phyloP scores from a whole-genome alignment of 2,329 filamentous ascomycete genomes.

The Fusarium compactum region DNA sequence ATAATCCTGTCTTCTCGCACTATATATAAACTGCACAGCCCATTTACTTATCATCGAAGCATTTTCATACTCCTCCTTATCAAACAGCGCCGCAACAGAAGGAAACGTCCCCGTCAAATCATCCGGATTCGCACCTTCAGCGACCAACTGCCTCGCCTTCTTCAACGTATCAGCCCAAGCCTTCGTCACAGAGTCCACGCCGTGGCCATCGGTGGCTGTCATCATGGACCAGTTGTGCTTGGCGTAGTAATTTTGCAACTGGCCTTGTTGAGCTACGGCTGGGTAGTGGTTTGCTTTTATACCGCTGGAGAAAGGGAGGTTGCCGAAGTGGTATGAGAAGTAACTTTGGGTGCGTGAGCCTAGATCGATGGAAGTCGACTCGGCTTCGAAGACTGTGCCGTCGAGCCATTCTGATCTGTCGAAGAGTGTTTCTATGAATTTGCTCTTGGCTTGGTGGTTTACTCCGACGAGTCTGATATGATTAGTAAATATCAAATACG shows the following conservation, averaged over 20 bases:
- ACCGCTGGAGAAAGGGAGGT: constrained; percentile 28
- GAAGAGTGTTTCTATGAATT: constrained; percentile 25
- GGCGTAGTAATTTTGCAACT: constrained; percentile 25
- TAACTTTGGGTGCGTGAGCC: not conserved
- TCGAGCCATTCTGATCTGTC: constrained; percentile 16
- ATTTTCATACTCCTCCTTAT: constrained; percentile 21
- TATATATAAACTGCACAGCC: constrained; percentile 36
- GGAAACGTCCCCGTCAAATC: constrained; percentile 22
- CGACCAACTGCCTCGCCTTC: constrained; percentile 17
- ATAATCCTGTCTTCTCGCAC: constrained; percentile 5
- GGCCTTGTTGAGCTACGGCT: constrained; percentile 4
- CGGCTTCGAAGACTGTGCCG: not conserved
- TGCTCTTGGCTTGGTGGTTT: constrained; percentile 1
- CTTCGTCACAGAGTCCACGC: constrained; percentile 16
- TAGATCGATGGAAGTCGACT: constrained; percentile 2
- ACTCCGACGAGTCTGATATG: not conserved
- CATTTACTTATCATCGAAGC: constrained; percentile 29
- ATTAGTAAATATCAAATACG: not conserved
- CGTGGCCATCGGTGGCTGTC: constrained; percentile 24
- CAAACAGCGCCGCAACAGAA: constrained; percentile 21
- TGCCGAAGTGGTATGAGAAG: constrained; percentile 25
- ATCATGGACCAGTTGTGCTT: constrained; percentile 31
- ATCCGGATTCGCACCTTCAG: constrained; percentile 4
- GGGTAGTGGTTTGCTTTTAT: constrained; percentile 37
- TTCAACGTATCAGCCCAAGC: constrained; percentile 30